Conservation (phyloP, 768 basidiomycete species). For the Mycena haematopus region DNA sequence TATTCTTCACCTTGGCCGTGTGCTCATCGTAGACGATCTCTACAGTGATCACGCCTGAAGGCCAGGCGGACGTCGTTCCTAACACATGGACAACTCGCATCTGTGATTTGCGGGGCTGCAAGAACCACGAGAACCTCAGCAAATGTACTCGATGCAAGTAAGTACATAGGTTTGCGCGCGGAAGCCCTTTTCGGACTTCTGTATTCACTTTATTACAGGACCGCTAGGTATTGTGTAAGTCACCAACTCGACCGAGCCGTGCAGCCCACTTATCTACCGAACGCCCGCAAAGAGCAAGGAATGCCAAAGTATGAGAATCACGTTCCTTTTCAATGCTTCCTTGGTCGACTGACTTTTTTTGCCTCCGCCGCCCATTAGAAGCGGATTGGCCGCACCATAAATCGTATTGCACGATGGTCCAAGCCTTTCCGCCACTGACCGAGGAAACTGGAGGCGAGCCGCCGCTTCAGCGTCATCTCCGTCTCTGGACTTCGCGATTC, state of each 20-base stretch:
- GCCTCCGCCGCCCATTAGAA: conserved; percentile 4
- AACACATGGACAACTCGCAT: conserved; percentile 1
- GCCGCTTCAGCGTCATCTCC: conserved; percentile 22
- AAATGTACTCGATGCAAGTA: conserved; percentile 23
- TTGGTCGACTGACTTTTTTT: not conserved
- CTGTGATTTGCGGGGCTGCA: conserved; percentile 24
- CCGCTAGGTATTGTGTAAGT: conserved; percentile 28
- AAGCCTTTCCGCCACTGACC: not conserved
- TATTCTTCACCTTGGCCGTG: too few relatives aligned
- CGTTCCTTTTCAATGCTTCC: not conserved
- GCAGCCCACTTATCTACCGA: not conserved
- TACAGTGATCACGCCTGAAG: conserved; percentile 14
- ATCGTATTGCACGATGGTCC: conserved; percentile 13
- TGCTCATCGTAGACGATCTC: not conserved
- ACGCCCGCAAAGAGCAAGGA: conserved; percentile 6
- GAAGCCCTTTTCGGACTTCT: not conserved
- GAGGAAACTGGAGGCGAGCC: conserved; percentile 23
- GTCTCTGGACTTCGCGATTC: conserved; percentile 26
- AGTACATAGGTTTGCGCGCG: not conserved
- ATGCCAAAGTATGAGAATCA: conserved; percentile 2
- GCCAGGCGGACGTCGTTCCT: not conserved
- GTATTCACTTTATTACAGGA: conserved; percentile 6
- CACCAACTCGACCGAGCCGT: not conserved
- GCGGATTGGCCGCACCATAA: conserved; percentile 28
- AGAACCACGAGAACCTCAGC: conserved; percentile 20